Percentiles rank a stretch among this genome's conserved stretches.
phyloP scores from a whole-genome alignment of 495 filamentous ascomycete genomes.

The Cudoniella acicularis region DNA sequence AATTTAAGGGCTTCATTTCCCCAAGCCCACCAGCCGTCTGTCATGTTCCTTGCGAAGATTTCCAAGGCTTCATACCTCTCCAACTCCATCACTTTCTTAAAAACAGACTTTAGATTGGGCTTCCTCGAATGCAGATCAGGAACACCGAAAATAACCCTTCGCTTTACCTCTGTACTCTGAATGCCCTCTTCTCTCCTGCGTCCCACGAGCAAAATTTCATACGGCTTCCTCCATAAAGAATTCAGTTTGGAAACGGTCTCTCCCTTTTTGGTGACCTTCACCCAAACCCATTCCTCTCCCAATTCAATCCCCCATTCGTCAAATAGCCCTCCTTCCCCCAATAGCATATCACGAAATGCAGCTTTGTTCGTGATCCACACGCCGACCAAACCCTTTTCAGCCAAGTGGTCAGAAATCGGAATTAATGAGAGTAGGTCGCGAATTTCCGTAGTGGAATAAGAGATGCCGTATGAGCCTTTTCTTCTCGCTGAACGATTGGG shows the following conservation, averaged over 20 bases:
- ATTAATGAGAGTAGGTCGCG: slow-evolving; percentile 43
- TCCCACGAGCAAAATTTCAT: slow-evolving; percentile 77
- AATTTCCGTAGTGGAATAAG: slow-evolving; percentile 36
- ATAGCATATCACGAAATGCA: slow-evolving; percentile 53
- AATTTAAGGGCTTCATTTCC: slow-evolving; percentile 84
- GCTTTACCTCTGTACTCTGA: too few species aligned
- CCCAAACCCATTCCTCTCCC: slow-evolving; percentile 86
- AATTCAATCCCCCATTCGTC: slow-evolving; percentile 58
- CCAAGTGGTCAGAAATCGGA: slow-evolving; percentile 53
- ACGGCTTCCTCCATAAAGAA: slow-evolving; percentile 75
- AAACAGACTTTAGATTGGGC: slow-evolving; percentile 51
- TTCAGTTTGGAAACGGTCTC: slow-evolving; percentile 67
- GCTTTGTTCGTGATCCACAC: slow-evolving; percentile 89
- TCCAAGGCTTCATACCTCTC: slow-evolving; percentile 66
- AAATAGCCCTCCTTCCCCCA: slow-evolving; percentile 52
- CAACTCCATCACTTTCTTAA: slow-evolving; percentile 39
- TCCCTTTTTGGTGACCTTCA: slow-evolving; percentile 73
- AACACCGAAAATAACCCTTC: slow-evolving; percentile 59
- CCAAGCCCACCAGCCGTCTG: slow-evolving; percentile 85
- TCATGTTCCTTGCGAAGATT: slow-evolving; percentile 83
- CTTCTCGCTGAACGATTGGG: slow-evolving; percentile 82
- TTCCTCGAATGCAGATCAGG: slow-evolving; percentile 93
- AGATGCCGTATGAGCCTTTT: slow-evolving; percentile 60
- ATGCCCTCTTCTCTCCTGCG: slow-evolving; percentile 25
- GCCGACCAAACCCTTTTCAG: slow-evolving; percentile 54